Percentiles rank a stretch among this genome's conserved stretches.
Evolutionary conservation across 1,284 basidiomycete species (phyloP).

Genomic region (Wolfiporia cocos): DNA sequence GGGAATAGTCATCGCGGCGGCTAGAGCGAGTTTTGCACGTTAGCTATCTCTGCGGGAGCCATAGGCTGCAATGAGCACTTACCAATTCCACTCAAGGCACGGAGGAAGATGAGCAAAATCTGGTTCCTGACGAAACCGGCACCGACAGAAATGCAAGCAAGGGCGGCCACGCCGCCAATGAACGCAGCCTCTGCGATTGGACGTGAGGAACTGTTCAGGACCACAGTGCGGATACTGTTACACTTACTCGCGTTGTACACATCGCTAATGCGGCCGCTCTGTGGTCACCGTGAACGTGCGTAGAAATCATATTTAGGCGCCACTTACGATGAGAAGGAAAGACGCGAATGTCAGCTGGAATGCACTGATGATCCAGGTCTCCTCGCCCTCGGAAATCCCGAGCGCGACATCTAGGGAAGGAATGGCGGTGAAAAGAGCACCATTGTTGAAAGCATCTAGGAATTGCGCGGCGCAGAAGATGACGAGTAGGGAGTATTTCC

Average conservation of each 20-base stretch:
- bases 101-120: slow-evolving; percentile 4
- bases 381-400: slow-evolving; percentile 20
- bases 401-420: slow-evolving; percentile 20
- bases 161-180: background rate
- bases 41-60: background rate
- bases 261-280: slow-evolving; percentile 23
- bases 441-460: slow-evolving; percentile 21
- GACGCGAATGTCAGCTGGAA: slow-evolving; percentile 38
- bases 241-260: slow-evolving; percentile 20
- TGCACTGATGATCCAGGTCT: slow-evolving; percentile 33
- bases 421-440: slow-evolving; percentile 21
- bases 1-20: slow-evolving; percentile 28
- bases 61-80: background rate
- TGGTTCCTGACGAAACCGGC: slow-evolving; percentile 3
- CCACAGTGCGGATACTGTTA: background rate
- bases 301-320: background rate
- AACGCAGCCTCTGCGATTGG: slow-evolving; percentile 4
- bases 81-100: slow-evolving; percentile 6
- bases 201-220: background rate
- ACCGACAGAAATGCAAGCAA: slow-evolving; percentile 2
- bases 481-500: slow-evolving; percentile 11
- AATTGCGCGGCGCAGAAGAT: slow-evolving; percentile 20
- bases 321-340: slow-evolving; percentile 33
- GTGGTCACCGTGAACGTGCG: background rate
- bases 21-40: background rate